Base-by-base conservation (phyloP, 1,284 basidiomycete species). In the Leucoagaricus sp. region DNA sequence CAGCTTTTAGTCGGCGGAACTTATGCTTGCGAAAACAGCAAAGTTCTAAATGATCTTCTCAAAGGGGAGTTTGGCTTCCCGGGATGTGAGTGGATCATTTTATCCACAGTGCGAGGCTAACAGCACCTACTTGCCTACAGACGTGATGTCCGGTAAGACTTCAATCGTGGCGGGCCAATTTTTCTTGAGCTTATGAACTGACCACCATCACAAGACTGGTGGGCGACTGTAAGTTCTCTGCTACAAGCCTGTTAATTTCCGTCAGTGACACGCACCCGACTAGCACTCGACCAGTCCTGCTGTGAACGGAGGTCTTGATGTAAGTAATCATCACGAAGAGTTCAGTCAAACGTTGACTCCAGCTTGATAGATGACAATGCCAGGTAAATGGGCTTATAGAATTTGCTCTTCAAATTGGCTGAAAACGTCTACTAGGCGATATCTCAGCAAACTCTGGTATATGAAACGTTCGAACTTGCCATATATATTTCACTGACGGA, bases 41-140 rank as follows among this genome's bases (percentile, higher is more conserved):
- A 84, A 65, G 78, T 79, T 4, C 69, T 90, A 58, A 91, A 91
- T 67, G 83, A 82, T n/a, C 73, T 89, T 21, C 71, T 91, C 52
- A 92, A 92, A 72, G 78, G 78, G 17, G 89, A 93, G 69, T 78
- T 88, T 50, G 84, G 83, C 0, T 92, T 89, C 73, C 83, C 85
- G 62, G 89, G 89, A 54, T 87, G 81, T 83, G 62, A 66, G 81
- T 70, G 25, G 6, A 21, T 33, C 8, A 49, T 17, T 41, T 19
- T 9, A 41, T 13, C 8, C 38, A 8, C 6, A 10, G 9, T 10
- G 6, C 38, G 38, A 10, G 38, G 17, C 33, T 44, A 21, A 42
- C 19, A 7, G 13, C 19, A 33, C 38, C 7, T 38, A 49, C n/a
- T n/a, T n/a, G n/a, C n/a, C n/a, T 13, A 1, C 53, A 77, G 77